phyloP scores from a whole-genome alignment of 208 protist genomes.

The Leishmania gerbilli region DNA sequence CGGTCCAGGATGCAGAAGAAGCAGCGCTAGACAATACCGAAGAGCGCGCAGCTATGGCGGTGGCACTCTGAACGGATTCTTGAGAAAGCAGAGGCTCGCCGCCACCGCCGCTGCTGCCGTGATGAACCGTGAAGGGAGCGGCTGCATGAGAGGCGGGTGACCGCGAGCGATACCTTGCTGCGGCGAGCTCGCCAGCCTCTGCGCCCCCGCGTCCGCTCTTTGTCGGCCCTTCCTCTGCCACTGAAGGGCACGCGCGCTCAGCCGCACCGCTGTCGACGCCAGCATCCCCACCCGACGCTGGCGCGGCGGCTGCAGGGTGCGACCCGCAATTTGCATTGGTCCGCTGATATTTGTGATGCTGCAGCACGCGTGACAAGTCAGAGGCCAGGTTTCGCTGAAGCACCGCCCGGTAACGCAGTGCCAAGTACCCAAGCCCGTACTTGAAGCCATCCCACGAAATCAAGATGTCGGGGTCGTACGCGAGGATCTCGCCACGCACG shows the following conservation, averaged over 20 bases:
- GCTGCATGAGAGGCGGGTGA: background rate
- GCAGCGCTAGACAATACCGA: background rate
- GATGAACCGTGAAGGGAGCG: background rate
- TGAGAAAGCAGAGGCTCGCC: background rate
- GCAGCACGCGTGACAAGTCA: constrained; percentile 55
- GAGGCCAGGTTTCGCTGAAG: constrained; percentile 49
- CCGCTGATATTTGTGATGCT: background rate
- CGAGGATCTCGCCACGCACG: constrained; percentile 45
- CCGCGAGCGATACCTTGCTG: background rate
- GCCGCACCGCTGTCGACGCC: background rate
- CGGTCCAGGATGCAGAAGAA: background rate
- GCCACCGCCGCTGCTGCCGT: background rate
- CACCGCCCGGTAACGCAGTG: constrained; percentile 58
- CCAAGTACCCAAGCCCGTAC: constrained; percentile 67
- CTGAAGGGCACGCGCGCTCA: background rate
- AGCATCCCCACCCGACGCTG: background rate
- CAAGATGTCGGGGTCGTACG: constrained; percentile 72
- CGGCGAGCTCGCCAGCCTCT: background rate
- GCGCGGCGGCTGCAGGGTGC: background rate
- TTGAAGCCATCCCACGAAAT: constrained; percentile 80
- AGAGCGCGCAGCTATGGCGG: background rate
- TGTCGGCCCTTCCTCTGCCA: background rate
- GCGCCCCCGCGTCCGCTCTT: background rate
- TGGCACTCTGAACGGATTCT: background rate
- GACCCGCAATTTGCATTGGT: background rate